These are phyloP conservation scores for Mesembryanthemum crystallinum DNA, from an alignment of 148 eudicot genomes.

Conservation along the genomic window DNA sequence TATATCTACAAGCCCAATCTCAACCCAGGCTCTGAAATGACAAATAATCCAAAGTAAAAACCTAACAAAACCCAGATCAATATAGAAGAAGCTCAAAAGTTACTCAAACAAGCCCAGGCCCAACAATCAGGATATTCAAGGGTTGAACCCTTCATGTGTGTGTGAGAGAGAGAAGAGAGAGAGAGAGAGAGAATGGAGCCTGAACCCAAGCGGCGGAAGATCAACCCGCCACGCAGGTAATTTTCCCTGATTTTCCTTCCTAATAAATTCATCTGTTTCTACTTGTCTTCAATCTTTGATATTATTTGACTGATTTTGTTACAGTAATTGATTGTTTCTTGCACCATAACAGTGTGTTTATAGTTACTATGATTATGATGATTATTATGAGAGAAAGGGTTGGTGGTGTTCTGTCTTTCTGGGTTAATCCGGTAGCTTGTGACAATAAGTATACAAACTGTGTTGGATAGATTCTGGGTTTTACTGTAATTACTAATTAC, in stretches of 20 bases:
- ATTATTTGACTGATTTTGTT: neutral
- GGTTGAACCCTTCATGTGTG: neutral
- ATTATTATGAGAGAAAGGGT: too few relatives aligned
- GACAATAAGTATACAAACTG: neutral
- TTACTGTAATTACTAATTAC: neutral
- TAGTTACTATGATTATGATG: too few relatives aligned
- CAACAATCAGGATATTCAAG: neutral
- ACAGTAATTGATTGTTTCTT: constrained; percentile 1
- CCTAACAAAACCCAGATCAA: neutral
- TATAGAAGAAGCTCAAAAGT: neutral
- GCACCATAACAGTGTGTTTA: neutral
- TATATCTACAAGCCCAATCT: too few relatives aligned
- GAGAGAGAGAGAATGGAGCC: constrained; percentile 12
- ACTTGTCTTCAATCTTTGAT: neutral
- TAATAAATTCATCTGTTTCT: neutral
- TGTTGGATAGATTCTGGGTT: neutral
- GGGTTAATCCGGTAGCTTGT: neutral
- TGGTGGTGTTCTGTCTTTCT: too few relatives aligned
- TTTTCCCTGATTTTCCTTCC: neutral
- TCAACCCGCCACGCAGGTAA: constrained; percentile 20
- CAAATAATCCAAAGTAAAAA: neutral
- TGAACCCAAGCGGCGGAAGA: constrained; percentile 12
- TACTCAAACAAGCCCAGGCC: neutral
- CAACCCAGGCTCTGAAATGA: too few relatives aligned
- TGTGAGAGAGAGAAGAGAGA: neutral